A percentile compares a stretch with the other conserved stretches of the same genome.
These are phyloP conservation scores for Umbelopsis ramanniana DNA, from an alignment of 192 early-diverging fungal genomes.

Conservation along the genomic window DNA sequence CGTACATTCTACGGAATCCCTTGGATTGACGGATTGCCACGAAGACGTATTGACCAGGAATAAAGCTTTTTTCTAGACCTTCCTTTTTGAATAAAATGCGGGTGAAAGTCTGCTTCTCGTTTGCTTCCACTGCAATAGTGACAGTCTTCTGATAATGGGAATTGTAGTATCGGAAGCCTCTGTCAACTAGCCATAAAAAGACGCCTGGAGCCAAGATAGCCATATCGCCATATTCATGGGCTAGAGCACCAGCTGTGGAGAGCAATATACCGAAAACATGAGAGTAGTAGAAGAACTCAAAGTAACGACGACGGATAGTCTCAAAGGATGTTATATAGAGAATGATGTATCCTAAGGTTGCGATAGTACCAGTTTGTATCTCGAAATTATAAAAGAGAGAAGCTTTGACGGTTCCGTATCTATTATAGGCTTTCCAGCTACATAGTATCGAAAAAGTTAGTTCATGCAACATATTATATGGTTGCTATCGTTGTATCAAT, in stretches of 20 bases:
- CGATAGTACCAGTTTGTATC: slow-evolving; percentile 29
- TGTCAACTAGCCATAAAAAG: slow-evolving; percentile 40
- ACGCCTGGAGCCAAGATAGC: slow-evolving; percentile 31
- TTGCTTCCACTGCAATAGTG: background rate
- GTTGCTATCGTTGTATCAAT: too few relatives aligned
- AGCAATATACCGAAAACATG: slow-evolving; percentile 43
- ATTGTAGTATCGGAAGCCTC: slow-evolving; percentile 35
- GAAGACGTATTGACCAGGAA: slow-evolving; percentile 50
- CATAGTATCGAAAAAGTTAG: background rate
- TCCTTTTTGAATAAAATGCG: slow-evolving; percentile 8
- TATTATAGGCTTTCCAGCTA: slow-evolving; percentile 10
- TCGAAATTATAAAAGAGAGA: slow-evolving; percentile 34
- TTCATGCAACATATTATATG: background rate
- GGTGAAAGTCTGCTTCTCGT: slow-evolving; percentile 4
- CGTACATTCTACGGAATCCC: background rate
- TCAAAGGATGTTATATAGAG: slow-evolving; percentile 34
- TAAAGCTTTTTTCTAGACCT: slow-evolving; percentile 23
- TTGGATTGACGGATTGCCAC: slow-evolving; percentile 30
- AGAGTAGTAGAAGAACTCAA: slow-evolving; percentile 48
- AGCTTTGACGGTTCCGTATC: slow-evolving; percentile 14
- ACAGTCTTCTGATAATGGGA: slow-evolving; percentile 20
- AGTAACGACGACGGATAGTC: slow-evolving; percentile 40
- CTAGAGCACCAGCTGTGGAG: slow-evolving; percentile 29
- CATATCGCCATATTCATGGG: slow-evolving; percentile 35
- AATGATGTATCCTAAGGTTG: slow-evolving; percentile 29